Base-by-base conservation (phyloP, 2,329 filamentous ascomycete genomes). In the Aspergillus quadricinctus region DNA sequence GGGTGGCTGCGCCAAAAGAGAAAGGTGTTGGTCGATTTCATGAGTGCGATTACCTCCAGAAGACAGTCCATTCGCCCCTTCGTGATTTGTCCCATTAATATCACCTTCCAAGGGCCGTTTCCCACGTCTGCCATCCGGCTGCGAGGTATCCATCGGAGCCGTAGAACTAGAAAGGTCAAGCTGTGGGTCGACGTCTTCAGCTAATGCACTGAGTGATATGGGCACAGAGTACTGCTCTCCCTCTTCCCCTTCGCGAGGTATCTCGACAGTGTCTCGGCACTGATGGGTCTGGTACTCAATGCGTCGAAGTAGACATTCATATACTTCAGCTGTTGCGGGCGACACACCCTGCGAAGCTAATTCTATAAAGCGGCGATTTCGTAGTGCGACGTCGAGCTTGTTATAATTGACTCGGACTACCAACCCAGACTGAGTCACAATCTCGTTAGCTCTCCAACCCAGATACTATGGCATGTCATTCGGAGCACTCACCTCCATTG, bases 391-490 rank as follows among this genome's bases (percentile, higher is more conserved):
- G 6, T 88, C 79, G 57, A 91, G 90, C 72, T 93, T 95, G 55
- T 92, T 88, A 66, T 90, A 88, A 69, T 96, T 97, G 54, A 97
- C 80, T 28, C 88, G 85, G 50, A 97, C 79, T 37, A 92, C 81
- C 61, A 92, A 79, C 56, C 88, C 83, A 50, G 85, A 82, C 87
- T 95, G 68, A 23, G 19, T 31, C 31, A 55, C 37, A n/a, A 45
- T 21, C n/a, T 58, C 50, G 59, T 61, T 54, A 61, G 54, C 52
- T 48, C 9, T 14, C 27, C 21, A n/a, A 52, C 50, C 61, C 52
- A 60, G 31, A 55, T 56, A 17, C 43, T 9, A 37, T 37, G 29
- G 3, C 11, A 23, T 48, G 19, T 17, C 1, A 2, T 37, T 35
- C 8, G 7, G 40, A 41, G 40, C 7, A 57, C 68, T 67, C 66